A percentile compares a stretch with the other conserved stretches of the same genome.
These are phyloP conservation scores for Podila clonocystis DNA, from an alignment of 192 early-diverging fungal species.

Conservation along the genomic window DNA sequence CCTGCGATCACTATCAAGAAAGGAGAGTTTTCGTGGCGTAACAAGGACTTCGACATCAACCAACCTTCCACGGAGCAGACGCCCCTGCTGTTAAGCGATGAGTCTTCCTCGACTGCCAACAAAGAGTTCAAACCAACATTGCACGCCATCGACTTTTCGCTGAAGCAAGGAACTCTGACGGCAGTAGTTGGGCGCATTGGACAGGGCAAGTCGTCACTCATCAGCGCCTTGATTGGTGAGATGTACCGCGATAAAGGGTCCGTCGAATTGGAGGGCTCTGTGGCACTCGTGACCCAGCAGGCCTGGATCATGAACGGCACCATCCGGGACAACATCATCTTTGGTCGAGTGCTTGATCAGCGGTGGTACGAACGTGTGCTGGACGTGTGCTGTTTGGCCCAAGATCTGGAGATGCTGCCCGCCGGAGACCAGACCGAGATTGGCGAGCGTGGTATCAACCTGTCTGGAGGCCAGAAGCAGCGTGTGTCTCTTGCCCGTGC, in stretches of 20 bases:
- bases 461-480: slow-evolving; percentile 90
- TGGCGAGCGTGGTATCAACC: slow-evolving; percentile 58
- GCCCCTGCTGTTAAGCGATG: slow-evolving; percentile 4
- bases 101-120: neutral
- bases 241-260: slow-evolving; percentile 76
- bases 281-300: slow-evolving; percentile 70
- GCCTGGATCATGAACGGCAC: slow-evolving; percentile 39
- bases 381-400: slow-evolving; percentile 10
- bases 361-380: slow-evolving; percentile 61
- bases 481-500: slow-evolving; percentile 89
- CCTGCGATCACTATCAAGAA: slow-evolving; percentile 3
- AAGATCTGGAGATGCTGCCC: slow-evolving; percentile 29
- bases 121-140: neutral
- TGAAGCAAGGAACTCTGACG: slow-evolving; percentile 25
- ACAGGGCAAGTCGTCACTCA: slow-evolving; percentile 61
- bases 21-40: slow-evolving; percentile 27
- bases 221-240: slow-evolving; percentile 78
- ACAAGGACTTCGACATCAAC: neutral
- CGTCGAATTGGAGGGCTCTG: slow-evolving; percentile 65
- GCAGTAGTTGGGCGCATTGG: slow-evolving; percentile 52
- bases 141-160: slow-evolving; percentile 46
- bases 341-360: slow-evolving; percentile 72
- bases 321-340: slow-evolving; percentile 83
- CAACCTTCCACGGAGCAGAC: slow-evolving; percentile 15
- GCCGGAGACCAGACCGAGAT: slow-evolving; percentile 56